Base-by-base conservation (phyloP, 148 eudicot genomes). In the Camellia japonica region DNA sequence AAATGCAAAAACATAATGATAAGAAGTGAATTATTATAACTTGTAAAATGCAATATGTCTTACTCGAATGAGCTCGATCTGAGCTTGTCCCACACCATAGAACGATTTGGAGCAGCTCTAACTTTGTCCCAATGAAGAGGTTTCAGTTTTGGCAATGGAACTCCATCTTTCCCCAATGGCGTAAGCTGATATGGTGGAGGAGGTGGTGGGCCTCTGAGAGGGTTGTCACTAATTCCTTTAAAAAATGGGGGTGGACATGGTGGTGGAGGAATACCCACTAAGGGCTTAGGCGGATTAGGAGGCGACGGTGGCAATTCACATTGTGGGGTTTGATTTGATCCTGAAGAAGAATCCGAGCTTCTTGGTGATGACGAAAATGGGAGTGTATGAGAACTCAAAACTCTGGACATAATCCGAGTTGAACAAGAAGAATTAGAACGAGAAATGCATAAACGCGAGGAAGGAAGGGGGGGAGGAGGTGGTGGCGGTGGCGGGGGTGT, bases 51-150 rank as follows among this genome's bases (percentile, higher is more conserved):
- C 1, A 8, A 49, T 23, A 69, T 77, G 5, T 71, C 99, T 91
- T 83, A 96, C 99, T 96, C 97, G 19, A 96, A 96, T 46, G 99
- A 96, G 91, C 93, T 93, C 52, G 97, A 87, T 13, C 93, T 87
- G 49, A 96, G 87, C 83, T 93, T 87, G 89, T 96, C 99, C 99
- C 98, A 96, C 72, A 96, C 99, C 89, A 91, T 96, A 54, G 98
- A 87, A 41, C 90, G 91, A 83, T 96, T 91, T 10, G 95, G 90
- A 44, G 94, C 86, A 56, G 98, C 99, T 82, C 99, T 88, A 52
- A 96, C 97, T 88, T 96, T 96, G 84, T 96, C 99, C 99, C 99
- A 96, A 67, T 96, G 99, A 74, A 96, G 98, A 23, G 99, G 98
- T 86, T 93, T 96, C 75, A 96, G 85, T 86, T 93, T 96, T 46